Evolutionary conservation across 805 yeast species (phyloP).

Genomic region (Candida krabiensis): DNA sequence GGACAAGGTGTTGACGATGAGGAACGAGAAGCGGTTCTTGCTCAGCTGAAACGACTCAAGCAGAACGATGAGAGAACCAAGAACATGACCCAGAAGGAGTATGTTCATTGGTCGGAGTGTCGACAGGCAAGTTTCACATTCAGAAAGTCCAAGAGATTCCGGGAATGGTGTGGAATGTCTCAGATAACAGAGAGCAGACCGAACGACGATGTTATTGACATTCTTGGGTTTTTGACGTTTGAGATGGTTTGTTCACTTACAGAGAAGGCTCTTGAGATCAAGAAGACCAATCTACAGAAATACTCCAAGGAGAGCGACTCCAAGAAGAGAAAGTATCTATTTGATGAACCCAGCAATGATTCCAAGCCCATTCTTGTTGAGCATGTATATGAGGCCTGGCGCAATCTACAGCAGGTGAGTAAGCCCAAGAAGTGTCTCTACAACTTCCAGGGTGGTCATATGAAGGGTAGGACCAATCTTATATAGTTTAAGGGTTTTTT

Average conservation of each 20-base stretch:
- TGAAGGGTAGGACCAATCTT: conserved; percentile 51
- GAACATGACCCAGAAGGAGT: conserved; percentile 94
- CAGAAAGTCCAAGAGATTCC: conserved; percentile 87
- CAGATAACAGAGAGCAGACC: conserved; percentile 87
- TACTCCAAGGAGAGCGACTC: conserved; percentile 30
- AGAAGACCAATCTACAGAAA: conserved; percentile 28
- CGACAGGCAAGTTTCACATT: conserved; percentile 96
- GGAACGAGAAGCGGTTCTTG: conserved; percentile 84
- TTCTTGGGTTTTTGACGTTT: conserved; percentile 90
- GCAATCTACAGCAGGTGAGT: conserved; percentile 62
- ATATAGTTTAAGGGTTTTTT: conserved; percentile 36
- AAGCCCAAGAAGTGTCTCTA: conserved; percentile 63
- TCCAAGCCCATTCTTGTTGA: conserved; percentile 74
- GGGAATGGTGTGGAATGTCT: conserved; percentile 93
- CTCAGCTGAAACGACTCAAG: conserved; percentile 84
- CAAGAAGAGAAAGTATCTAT: conserved; percentile 56
- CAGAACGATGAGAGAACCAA: conserved; percentile 92
- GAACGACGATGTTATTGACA: conserved; percentile 94
- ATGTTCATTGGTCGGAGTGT: conserved; percentile 98
- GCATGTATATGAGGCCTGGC: conserved; percentile 89
- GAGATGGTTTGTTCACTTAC: conserved; percentile 95
- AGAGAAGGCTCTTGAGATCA: conserved; percentile 84
- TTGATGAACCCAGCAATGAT: conserved; percentile 87
- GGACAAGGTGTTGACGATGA: conserved; percentile 70
- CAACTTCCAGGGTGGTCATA: conserved; percentile 70